phyloP scores from a whole-genome alignment of 768 basidiomycete species.

The Pleurotus ostreatus region DNA sequence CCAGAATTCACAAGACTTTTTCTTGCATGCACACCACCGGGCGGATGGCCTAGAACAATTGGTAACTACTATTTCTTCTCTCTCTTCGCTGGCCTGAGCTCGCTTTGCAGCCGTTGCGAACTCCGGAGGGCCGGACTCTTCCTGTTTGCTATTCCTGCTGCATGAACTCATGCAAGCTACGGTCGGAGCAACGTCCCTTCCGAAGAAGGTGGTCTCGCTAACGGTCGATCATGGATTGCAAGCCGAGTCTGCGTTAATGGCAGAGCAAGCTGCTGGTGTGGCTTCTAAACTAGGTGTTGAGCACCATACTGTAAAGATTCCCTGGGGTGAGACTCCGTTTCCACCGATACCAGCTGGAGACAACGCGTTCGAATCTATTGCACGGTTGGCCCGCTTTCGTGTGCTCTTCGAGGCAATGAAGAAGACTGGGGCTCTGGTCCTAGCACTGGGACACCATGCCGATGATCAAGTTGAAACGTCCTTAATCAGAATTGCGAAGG shows the following conservation, averaged over 20 bases:
- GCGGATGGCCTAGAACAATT: slow-evolving; percentile 45
- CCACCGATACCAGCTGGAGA: slow-evolving; percentile 39
- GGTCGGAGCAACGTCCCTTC: slow-evolving; percentile 10
- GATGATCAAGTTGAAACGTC: slow-evolving; percentile 86
- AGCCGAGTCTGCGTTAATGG: slow-evolving; percentile 50
- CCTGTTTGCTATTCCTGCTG: slow-evolving; percentile 71
- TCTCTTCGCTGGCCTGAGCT: neutral
- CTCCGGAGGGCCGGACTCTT: slow-evolving; percentile 83
- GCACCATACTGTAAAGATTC: slow-evolving; percentile 43
- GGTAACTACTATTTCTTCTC: slow-evolving; percentile 26
- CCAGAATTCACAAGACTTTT: slow-evolving; percentile 49
- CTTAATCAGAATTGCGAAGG: slow-evolving; percentile 61
- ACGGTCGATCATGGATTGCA: slow-evolving; percentile 75
- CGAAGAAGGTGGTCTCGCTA: slow-evolving; percentile 44
- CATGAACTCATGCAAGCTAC: slow-evolving; percentile 34
- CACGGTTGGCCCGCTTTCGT: slow-evolving; percentile 57
- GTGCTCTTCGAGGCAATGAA: slow-evolving; percentile 47
- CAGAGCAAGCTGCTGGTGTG: slow-evolving; percentile 35
- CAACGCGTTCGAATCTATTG: slow-evolving; percentile 47
- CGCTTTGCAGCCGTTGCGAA: slow-evolving; percentile 58
- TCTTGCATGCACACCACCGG: slow-evolving; percentile 40
- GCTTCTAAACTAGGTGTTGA: slow-evolving; percentile 42
- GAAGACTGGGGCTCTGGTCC: slow-evolving; percentile 25
- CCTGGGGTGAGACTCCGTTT: slow-evolving; percentile 55
- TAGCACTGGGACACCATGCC: slow-evolving; percentile 74